Base-by-base conservation (phyloP, 192 early-diverging fungal genomes). In the Coemansia sp. region DNA sequence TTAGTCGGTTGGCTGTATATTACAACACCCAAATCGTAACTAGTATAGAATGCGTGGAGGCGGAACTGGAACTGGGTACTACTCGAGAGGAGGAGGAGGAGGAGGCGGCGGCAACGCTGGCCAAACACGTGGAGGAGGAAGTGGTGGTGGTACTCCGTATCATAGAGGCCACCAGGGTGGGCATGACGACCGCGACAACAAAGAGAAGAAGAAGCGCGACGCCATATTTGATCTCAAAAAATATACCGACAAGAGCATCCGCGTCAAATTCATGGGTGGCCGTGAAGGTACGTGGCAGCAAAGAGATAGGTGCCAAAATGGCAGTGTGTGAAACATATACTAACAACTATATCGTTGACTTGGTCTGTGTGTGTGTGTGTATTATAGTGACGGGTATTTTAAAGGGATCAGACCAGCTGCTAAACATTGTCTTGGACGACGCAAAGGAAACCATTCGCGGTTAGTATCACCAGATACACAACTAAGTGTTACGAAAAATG, bases 351-450 rank as follows among this genome's bases (percentile, higher is more conserved):
- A 46, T 19, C 6, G 45, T 21, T 19, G n/a, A 17, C 36, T 21
- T 68, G 36, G 42, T 37, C 45, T 45, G 15, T 41, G 12, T 8
- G 50, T 19, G 14, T 5, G 32, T 32, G 32, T 17, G n/a, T n/a
- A n/a, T 27, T 44, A 21, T 78, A 98, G 97, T 98, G 36, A 87
- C 89, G 17, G 95, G 97, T 38, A 87, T 87, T 14, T 84, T 99
- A 46, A 96, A 96, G 82, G 95, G 95, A 15, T 95, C 89, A 63
- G 97, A 99, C 78, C 95, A 87, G 38, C 86, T 99, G 48, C 76
- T 94, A 62, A 99, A 99, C 78, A 87, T 99, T 50, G 95, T 99
- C 5, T 80, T 99, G 58, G 95, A 99, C 75, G 90, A 98, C 32
- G 93, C 94, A 0, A 90, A 90, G 38, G 97, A 99, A 74, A 87